phyloP scores from a whole-genome alignment of 306 rosid species.

The Hippophae tibetana region DNA sequence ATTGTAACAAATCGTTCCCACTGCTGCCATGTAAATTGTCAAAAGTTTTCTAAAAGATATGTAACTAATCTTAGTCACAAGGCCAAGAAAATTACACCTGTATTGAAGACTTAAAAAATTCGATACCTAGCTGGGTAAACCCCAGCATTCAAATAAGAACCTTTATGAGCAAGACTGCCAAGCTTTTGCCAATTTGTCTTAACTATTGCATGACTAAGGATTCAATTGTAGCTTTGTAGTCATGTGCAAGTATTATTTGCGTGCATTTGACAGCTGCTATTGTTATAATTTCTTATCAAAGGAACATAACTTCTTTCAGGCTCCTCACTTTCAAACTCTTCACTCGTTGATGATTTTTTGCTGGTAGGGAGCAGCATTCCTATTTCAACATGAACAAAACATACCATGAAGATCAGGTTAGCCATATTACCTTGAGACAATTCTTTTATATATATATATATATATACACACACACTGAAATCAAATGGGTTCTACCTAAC shows the following conservation, averaged over 20 bases:
- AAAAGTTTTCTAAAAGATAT: too few relatives aligned
- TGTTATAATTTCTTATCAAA: conserved; percentile 16
- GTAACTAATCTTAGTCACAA: too few relatives aligned
- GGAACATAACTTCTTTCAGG: conserved; percentile 38
- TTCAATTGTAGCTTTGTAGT: background rate
- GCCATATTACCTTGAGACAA: conserved; percentile 21
- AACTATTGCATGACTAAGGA: background rate
- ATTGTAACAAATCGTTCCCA: too few relatives aligned
- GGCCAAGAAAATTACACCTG: too few relatives aligned
- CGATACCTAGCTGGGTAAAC: too few relatives aligned
- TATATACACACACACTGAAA: background rate
- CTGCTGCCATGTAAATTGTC: too few relatives aligned
- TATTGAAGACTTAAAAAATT: too few relatives aligned
- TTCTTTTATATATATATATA: conserved; percentile 5
- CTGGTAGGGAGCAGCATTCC: conserved; percentile 19
- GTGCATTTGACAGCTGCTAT: background rate
- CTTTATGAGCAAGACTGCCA: too few relatives aligned
- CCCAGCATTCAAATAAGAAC: too few relatives aligned
- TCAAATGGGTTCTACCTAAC: conserved; percentile 14
- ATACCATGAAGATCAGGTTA: conserved; percentile 49
- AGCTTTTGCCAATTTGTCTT: too few relatives aligned
- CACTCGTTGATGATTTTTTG: conserved; percentile 36
- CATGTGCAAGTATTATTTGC: background rate
- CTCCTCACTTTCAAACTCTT: conserved; percentile 17
- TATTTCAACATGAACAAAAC: conserved; percentile 60